Percentiles rank a stretch among this genome's conserved stretches.
These are phyloP conservation scores for Eudorina sp. DNA, from an alignment of 139 green algal species.

Conservation along the genomic window DNA sequence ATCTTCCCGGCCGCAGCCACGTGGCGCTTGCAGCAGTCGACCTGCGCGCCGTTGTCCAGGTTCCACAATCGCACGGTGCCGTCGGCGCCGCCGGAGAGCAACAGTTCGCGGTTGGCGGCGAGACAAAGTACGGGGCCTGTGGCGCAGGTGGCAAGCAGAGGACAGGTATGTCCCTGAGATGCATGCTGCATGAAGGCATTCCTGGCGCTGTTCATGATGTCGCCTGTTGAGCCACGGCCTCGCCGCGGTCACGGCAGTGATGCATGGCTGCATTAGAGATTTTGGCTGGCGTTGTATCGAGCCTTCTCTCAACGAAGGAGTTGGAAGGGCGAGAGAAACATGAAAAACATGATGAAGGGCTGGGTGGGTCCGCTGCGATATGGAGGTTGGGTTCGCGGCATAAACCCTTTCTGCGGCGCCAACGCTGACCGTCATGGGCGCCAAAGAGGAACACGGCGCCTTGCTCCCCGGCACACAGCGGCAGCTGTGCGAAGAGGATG, in stretches of 20 bases:
- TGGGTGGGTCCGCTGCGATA: no score
- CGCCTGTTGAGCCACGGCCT: no score
- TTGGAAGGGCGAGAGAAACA: no score
- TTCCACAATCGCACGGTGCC: slow-evolving; percentile 42
- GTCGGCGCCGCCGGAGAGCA: slow-evolving; percentile 40
- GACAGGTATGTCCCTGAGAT: neutral
- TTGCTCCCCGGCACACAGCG: slow-evolving; percentile 32
- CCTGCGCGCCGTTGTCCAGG: slow-evolving; percentile 17
- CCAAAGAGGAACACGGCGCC: slow-evolving; percentile 48
- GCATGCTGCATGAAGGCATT: no score
- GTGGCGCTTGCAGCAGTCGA: slow-evolving; percentile 4
- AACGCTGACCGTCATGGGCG: slow-evolving; percentile 29
- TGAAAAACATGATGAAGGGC: no score
- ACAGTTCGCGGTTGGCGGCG: slow-evolving; percentile 3
- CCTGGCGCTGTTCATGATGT: no score
- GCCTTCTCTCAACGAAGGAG: no score
- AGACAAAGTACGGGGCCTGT: slow-evolving; percentile 8
- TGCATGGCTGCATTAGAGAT: no score
- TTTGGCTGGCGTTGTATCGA: no score
- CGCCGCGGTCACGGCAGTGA: no score
- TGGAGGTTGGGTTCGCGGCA: no score
- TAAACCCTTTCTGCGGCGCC: neutral
- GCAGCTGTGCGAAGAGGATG: slow-evolving; percentile 53
- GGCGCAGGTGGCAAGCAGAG: neutral
- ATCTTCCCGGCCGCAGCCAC: neutral